Evolutionary conservation across 2,329 filamentous ascomycete genomes (phyloP), one percentile per base, ranked within the genome.

Genomic region (Fusarium hostae): DNA sequence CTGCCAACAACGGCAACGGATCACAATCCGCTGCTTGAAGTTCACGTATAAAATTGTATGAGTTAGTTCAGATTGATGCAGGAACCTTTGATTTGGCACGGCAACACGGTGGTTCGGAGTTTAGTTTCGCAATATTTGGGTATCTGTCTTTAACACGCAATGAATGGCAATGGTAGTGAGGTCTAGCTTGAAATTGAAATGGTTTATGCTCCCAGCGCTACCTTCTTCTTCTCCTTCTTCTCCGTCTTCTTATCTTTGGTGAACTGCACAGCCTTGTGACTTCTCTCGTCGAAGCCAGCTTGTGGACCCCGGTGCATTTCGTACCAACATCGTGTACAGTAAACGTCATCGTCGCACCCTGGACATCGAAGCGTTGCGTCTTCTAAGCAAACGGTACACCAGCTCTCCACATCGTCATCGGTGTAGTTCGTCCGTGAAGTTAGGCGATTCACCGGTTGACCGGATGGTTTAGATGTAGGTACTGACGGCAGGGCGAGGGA

Each of bases 351-450:
- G 39, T 90, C 89, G 75, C 94, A 97, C 6, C 91, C 93, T 1
- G 90, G 78, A 78, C 94, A 97, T 63, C 86, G 86, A 32, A 96
- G 82, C 6, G 89, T 90, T 0, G 91, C 93, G 76, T 96, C 92
- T 64, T 94, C 92, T 50, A 92, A 89, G 78, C 94, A 97, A 13
- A 96, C 94, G 35, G 91, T 88, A 79, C 94, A 97, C 93, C 93
- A 97, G 2, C 86, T 89, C 44, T 91, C 89, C 68, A 91, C 86
- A 74, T 95, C 92, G 37, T 91, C 90, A 74, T 95, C 91, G 0
- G 90, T 89, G 77, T 86, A 89, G 51, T 82, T 83, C 5, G 78
- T 81, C 44, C 78, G 80, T 57, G 79, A 81, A 20, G 77, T 78
- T 9, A 86, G 77, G 8, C 82, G 79, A n/a, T 80, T 81, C 20